Conservation (phyloP, 2,329 filamentous ascomycete genomes). For the Ophiognomonia clavigignenti-juglandacearum region DNA sequence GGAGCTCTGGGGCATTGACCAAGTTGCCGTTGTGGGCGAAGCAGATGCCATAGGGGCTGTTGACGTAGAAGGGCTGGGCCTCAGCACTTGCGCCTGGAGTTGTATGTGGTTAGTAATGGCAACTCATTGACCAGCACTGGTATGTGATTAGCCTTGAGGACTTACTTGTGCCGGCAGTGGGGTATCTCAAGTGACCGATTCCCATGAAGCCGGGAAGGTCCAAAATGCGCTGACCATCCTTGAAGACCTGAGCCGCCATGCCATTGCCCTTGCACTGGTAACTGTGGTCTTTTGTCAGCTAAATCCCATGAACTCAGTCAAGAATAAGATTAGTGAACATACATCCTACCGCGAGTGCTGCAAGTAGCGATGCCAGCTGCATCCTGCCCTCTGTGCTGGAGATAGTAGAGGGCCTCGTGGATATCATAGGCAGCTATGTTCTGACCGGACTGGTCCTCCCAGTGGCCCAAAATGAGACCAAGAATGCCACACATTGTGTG, state of each 20-base stretch:
- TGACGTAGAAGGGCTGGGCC: conserved; percentile 90
- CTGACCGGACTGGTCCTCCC: conserved; percentile 11
- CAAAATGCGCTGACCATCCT: conserved; percentile 67
- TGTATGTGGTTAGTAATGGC: neutral
- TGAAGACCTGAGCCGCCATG: conserved; percentile 71
- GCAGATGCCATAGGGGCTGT: conserved; percentile 77
- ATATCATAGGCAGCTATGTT: conserved; percentile 36
- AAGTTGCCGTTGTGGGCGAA: conserved; percentile 86
- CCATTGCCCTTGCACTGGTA: conserved; percentile 83
- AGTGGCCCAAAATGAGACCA: conserved; percentile 8
- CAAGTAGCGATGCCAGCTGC: conserved; percentile 79
- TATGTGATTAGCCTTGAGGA: conserved; percentile 4
- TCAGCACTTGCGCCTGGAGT: conserved; percentile 59
- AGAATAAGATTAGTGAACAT: conserved; percentile 24
- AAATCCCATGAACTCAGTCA: no score
- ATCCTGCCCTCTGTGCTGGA: conserved; percentile 76
- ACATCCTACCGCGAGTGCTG: conserved; percentile 69
- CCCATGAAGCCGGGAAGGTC: conserved; percentile 84
- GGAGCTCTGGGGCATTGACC: conserved; percentile 68
- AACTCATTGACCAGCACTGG: neutral
- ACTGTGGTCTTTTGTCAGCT: no score
- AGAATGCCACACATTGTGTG: conserved; percentile 9
- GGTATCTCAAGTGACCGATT: conserved; percentile 81
- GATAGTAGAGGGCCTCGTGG: conserved; percentile 67
- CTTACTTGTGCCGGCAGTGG: conserved; percentile 72